Percentiles rank a stretch among this genome's conserved stretches.
Conservation (phyloP, 2,329 filamentous ascomycete genomes). For the Didymella exigua region DNA sequence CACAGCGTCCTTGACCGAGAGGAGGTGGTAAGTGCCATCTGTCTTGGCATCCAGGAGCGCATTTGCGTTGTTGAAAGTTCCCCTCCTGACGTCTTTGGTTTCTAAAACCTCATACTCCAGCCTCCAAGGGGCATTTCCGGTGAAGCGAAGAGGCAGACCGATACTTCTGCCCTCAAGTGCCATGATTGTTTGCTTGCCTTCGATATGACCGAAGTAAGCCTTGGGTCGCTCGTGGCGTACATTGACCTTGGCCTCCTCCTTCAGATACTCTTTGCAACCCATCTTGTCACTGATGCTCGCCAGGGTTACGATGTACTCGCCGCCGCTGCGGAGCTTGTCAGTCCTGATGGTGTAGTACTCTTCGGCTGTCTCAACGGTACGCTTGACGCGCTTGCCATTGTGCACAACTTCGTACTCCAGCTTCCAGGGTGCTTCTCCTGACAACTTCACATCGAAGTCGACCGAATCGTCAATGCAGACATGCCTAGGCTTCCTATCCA, state of each 20-base stretch:
- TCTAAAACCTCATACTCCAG: conserved; percentile 75
- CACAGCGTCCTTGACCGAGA: conserved; percentile 75
- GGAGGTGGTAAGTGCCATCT: conserved; percentile 79
- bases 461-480: conserved; percentile 85
- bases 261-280: conserved; percentile 83
- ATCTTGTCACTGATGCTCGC: conserved; percentile 85
- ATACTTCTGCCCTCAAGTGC: conserved; percentile 78
- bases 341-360: conserved; percentile 75
- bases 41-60: conserved; percentile 69
- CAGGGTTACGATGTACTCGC: conserved; percentile 86
- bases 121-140: conserved; percentile 83
- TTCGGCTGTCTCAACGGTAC: conserved; percentile 67
- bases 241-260: conserved; percentile 82
- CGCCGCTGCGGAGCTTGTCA: conserved; percentile 74
- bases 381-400: conserved; percentile 79
- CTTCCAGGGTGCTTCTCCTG: conserved; percentile 84
- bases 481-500: conserved; percentile 64
- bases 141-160: conserved; percentile 79
- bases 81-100: conserved; percentile 52
- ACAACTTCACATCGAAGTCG: conserved; percentile 73
- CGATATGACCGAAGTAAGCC: conserved; percentile 82
- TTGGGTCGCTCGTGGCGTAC: conserved; percentile 89
- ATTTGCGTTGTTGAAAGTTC: conserved; percentile 64
- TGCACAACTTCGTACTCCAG: conserved; percentile 93
- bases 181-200: conserved; percentile 75